Percentiles rank a stretch among this genome's conserved stretches.
Conservation (phyloP, 306 rosid species). For the Rubus parviflorus region DNA sequence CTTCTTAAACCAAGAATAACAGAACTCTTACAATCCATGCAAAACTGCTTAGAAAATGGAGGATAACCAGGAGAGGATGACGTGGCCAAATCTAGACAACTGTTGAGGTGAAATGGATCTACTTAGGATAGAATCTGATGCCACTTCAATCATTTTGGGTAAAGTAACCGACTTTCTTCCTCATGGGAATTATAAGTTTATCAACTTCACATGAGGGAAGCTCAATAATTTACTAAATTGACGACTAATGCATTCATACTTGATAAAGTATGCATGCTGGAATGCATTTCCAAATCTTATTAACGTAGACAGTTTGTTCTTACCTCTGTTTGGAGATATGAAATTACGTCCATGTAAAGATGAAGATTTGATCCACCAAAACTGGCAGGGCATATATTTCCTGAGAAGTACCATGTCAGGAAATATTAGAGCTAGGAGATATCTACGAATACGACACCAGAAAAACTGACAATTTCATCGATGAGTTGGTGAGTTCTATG, state of each 20-base stretch:
- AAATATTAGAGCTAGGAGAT: not conserved
- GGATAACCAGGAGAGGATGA: not conserved
- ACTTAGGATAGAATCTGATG: not conserved
- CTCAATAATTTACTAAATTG: not conserved
- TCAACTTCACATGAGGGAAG: not conserved
- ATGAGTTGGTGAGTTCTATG: not conserved
- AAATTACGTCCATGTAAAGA: slow-evolving; percentile 30
- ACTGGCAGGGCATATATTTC: slow-evolving; percentile 42
- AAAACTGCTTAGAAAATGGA: not conserved
- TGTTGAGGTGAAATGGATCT: not conserved
- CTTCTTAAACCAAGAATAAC: not conserved
- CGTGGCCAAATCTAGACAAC: not conserved
- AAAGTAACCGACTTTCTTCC: not conserved
- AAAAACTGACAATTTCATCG: not conserved
- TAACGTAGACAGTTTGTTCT: slow-evolving; percentile 4
- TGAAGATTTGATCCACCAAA: slow-evolving; percentile 46
- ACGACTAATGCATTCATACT: not conserved
- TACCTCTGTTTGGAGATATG: slow-evolving; percentile 43
- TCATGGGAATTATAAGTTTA: not conserved
- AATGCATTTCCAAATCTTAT: not conserved
- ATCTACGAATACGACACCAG: not conserved
- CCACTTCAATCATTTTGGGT: not conserved
- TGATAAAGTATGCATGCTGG: not conserved
- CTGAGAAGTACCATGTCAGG: slow-evolving; percentile 39
- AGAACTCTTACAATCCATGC: not conserved